Evolutionary conservation across 306 rosid species (phyloP).

Genomic region (Gynostemma pentaphyllum): DNA sequence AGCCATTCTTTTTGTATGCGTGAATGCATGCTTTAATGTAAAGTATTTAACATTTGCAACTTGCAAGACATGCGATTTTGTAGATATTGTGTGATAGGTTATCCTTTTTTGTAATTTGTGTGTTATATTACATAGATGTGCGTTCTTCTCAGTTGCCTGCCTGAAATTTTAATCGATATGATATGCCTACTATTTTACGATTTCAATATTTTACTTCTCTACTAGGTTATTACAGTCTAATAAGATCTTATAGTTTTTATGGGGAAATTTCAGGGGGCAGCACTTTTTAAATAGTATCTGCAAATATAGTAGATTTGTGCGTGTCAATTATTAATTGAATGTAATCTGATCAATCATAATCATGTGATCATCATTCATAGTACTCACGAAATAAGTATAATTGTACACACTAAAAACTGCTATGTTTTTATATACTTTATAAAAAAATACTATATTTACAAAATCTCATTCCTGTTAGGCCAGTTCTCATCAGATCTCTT

Average conservation of each 20-base stretch:
- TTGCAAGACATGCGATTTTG: not conserved
- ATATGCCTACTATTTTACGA: not conserved
- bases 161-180: not conserved
- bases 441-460: too few species aligned
- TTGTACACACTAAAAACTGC: too few species aligned
- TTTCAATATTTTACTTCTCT: not conserved
- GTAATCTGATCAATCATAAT: too few species aligned
- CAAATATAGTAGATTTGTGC: too few species aligned
- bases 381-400: too few species aligned
- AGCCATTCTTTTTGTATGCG: not conserved
- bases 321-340: too few species aligned
- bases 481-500: too few species aligned
- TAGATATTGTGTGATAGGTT: not conserved
- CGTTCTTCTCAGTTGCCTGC: not conserved
- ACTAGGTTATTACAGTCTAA: not conserved
- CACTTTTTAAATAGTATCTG: not conserved
- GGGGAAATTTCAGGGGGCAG: not conserved
- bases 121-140: not conserved
- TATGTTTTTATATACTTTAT: too few species aligned
- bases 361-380: too few species aligned
- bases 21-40: not conserved
- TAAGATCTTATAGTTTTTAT: not conserved
- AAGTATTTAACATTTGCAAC: not conserved
- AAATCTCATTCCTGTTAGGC: too few species aligned
- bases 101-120: not conserved